A percentile compares a stretch with the other conserved stretches of the same genome.
Conservation (phyloP, 2,329 filamentous ascomycete genomes). For the Purpureocillium lavendulum region DNA sequence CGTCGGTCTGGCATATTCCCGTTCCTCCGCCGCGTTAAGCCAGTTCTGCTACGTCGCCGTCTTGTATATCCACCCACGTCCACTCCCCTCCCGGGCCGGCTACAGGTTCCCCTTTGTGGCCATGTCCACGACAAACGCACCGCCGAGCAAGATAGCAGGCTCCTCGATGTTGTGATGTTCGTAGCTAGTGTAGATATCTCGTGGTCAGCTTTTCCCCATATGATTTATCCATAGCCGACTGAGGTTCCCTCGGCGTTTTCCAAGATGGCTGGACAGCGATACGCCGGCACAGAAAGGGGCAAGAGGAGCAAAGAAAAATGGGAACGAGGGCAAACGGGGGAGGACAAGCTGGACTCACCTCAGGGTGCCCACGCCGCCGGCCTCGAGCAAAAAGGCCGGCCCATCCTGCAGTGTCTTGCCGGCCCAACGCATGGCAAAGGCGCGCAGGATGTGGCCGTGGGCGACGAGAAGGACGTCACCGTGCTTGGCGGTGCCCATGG, state of each 20-base stretch:
- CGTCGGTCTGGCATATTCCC: too few species aligned
- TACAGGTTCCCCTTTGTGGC: conserved; percentile 11
- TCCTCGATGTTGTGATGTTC: conserved; percentile 72
- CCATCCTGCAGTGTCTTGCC: conserved; percentile 65
- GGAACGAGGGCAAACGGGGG: too few species aligned
- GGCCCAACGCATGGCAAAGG: conserved; percentile 82
- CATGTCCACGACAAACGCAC: conserved; percentile 52
- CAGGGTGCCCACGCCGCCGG: conserved; percentile 73
- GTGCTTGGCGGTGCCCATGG: conserved; percentile 42
- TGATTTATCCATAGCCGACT: too few species aligned
- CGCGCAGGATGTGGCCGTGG: conserved; percentile 82
- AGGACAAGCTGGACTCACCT: conserved; percentile 50
- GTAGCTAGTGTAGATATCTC: conserved; percentile 43
- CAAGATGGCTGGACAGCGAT: too few species aligned
- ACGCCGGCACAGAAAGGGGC: too few species aligned
- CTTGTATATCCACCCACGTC: not conserved
- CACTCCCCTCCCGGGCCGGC: not conserved
- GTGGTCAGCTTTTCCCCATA: too few species aligned
- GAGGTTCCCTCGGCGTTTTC: too few species aligned
- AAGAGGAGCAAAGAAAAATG: too few species aligned
- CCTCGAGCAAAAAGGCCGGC: conserved; percentile 75
- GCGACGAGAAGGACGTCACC: conserved; percentile 58
- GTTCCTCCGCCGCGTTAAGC: too few species aligned
- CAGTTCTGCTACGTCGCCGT: too few species aligned
- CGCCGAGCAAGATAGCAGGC: conserved; percentile 70